Percentiles rank a stretch among this genome's conserved stretches.
phyloP scores from a whole-genome alignment of 2,329 filamentous ascomycete species.

The Sclerotinia trifoliorum region DNA sequence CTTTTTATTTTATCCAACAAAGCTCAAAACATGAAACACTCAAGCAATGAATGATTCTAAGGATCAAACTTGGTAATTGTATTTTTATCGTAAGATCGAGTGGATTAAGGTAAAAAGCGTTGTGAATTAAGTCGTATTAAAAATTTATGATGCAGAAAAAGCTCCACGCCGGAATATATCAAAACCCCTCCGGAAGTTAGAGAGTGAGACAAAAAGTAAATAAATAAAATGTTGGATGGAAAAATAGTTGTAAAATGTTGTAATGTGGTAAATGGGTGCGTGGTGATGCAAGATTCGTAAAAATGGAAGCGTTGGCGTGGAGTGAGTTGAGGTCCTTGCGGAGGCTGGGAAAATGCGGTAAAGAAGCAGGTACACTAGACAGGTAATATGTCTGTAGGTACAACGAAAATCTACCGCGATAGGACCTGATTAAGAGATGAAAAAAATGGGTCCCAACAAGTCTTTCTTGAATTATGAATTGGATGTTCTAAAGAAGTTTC shows the following conservation, averaged over 20 bases:
- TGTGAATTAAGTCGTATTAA: slow-evolving; percentile 7
- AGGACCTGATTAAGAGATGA: slow-evolving; percentile 2
- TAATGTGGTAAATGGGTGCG: neutral
- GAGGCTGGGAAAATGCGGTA: slow-evolving; percentile 20
- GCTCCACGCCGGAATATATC: slow-evolving; percentile 1
- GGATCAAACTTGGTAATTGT: neutral
- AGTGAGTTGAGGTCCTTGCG: neutral
- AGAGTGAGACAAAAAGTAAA: slow-evolving; percentile 10
- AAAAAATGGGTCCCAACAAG: slow-evolving; percentile 1
- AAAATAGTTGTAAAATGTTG: slow-evolving; percentile 4
- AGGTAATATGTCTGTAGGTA: slow-evolving; percentile 1
- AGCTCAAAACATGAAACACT: slow-evolving; percentile 8
- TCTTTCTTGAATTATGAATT: neutral
- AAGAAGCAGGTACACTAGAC: slow-evolving; percentile 13
- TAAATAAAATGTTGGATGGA: neutral
- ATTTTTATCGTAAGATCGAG: neutral
- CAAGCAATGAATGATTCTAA: neutral
- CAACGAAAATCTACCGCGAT: slow-evolving; percentile 9
- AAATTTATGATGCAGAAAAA: slow-evolving; percentile 9
- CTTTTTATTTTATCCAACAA: neutral
- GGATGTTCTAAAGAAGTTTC: neutral
- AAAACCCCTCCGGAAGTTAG: neutral
- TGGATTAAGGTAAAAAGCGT: neutral
- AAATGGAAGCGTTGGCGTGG: slow-evolving; percentile 6
- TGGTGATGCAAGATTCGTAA: slow-evolving; percentile 12